A percentile compares a stretch with the other conserved stretches of the same genome.
Conservation (phyloP, 306 rosid species). For the barrel medic (Medicago truncatula) region MtrunA17r5.0-ANR NC_053049.1:4294501-4295000, state of each 20-base stretch:
- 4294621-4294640: neutral
- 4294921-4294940: neutral
- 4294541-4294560: slow-evolving; percentile 1
- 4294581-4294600: neutral
- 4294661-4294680: slow-evolving; percentile 8
- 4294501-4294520: neutral
- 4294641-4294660: neutral
- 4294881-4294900: neutral
- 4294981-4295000: neutral
- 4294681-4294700: neutral
- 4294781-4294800: neutral
- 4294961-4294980: too few species aligned
- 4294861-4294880: slow-evolving; percentile 1
- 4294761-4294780: neutral
- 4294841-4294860: neutral
- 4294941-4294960: too few species aligned
- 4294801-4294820: neutral
- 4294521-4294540: neutral
- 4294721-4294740: neutral
- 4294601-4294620: neutral
- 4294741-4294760: neutral
- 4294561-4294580: neutral
- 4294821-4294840: neutral
- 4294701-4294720: slow-evolving; percentile 18
- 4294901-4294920: slow-evolving; percentile 1